A percentile compares a stretch with the other conserved stretches of the same genome.
Evolutionary conservation across 176 grass and related monocot genomes (phyloP).

Genomic region (Oryza australiensis): DNA sequence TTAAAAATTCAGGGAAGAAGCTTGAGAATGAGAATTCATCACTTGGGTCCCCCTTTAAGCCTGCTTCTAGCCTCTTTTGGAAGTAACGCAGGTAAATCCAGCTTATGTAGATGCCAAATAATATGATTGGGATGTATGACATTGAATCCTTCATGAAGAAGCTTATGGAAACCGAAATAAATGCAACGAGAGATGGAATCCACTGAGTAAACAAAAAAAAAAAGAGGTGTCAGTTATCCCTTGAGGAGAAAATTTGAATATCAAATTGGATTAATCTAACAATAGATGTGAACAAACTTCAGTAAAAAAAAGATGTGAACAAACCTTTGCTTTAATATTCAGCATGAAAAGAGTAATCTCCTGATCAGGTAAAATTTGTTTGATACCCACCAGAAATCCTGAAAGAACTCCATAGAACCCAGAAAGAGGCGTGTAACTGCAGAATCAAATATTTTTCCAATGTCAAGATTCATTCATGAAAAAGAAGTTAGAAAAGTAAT

Average conservation of each 20-base stretch:
- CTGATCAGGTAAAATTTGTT: conserved; percentile 86
- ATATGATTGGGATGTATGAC: conserved; percentile 61
- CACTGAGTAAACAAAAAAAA: conserved; percentile 52
- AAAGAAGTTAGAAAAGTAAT: background rate
- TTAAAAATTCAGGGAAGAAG: conserved; percentile 77
- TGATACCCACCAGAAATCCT: conserved; percentile 80
- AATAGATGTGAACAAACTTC: conserved; percentile 29
- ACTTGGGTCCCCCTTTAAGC: conserved; percentile 80
- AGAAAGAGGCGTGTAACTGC: conserved; percentile 80
- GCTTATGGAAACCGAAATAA: conserved; percentile 50
- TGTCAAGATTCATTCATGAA: background rate
- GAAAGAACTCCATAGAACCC: conserved; percentile 87
- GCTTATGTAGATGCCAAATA: conserved; percentile 80
- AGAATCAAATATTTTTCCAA: conserved; percentile 8
- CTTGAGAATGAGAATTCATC: conserved; percentile 84
- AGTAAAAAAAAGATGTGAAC: conserved; percentile 4
- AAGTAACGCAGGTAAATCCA: conserved; percentile 92
- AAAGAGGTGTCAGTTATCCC: background rate
- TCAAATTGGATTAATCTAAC: background rate
- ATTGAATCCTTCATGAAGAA: conserved; percentile 63
- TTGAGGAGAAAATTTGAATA: background rate
- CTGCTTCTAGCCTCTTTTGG: conserved; percentile 75
- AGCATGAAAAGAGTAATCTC: conserved; percentile 57
- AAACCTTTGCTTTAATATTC: conserved; percentile 79
- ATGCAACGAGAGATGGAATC: conserved; percentile 61